A percentile compares a stretch with the other conserved stretches of the same genome.
phyloP scores from a whole-genome alignment of 495 filamentous ascomycete genomes.

The Aspergillus avenaceus region DNA sequence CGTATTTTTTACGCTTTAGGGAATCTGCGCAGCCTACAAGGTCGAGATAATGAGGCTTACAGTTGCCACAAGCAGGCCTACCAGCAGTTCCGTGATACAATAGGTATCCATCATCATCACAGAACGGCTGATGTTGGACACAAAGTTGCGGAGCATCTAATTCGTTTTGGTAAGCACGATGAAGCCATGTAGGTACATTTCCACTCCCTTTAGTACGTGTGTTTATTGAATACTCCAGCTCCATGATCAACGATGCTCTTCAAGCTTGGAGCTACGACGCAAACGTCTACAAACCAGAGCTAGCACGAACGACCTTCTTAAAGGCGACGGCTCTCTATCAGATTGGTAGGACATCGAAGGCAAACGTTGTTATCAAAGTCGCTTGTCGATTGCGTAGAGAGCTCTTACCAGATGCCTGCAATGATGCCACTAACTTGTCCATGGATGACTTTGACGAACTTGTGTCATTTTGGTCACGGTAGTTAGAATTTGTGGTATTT shows the following conservation, averaged over 20 bases:
- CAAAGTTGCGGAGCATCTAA: slow-evolving; percentile 28
- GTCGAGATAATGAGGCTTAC: slow-evolving; percentile 19
- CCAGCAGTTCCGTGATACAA: slow-evolving; percentile 16
- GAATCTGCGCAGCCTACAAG: slow-evolving; percentile 18
- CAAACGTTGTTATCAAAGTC: slow-evolving; percentile 9
- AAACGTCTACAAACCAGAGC: slow-evolving; percentile 16
- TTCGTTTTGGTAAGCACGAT: slow-evolving; percentile 13
- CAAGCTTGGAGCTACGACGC: slow-evolving; percentile 17
- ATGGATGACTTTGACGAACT: not conserved
- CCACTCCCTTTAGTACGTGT: not conserved
- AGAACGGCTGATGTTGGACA: slow-evolving; percentile 19
- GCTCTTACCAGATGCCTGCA: not conserved
- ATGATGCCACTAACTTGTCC: not conserved
- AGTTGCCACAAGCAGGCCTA: slow-evolving; percentile 18
- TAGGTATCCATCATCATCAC: slow-evolving; percentile 24
- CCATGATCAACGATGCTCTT: slow-evolving; percentile 20
- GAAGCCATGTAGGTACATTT: slow-evolving; percentile 20
- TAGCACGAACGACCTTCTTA: slow-evolving; percentile 22
- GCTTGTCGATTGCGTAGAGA: not conserved
- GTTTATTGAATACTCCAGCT: not conserved
- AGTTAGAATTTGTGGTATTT: too few species aligned
- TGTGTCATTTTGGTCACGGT: slow-evolving; percentile 2
- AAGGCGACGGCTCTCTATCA: slow-evolving; percentile 13
- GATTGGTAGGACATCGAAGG: slow-evolving; percentile 14
- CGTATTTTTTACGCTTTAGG: slow-evolving; percentile 26